Percentiles rank a stretch among this genome's conserved stretches.
These are phyloP conservation scores for Verbena officinalis DNA, from an alignment of 257 asterid genomes.

Conservation along the genomic window DNA sequence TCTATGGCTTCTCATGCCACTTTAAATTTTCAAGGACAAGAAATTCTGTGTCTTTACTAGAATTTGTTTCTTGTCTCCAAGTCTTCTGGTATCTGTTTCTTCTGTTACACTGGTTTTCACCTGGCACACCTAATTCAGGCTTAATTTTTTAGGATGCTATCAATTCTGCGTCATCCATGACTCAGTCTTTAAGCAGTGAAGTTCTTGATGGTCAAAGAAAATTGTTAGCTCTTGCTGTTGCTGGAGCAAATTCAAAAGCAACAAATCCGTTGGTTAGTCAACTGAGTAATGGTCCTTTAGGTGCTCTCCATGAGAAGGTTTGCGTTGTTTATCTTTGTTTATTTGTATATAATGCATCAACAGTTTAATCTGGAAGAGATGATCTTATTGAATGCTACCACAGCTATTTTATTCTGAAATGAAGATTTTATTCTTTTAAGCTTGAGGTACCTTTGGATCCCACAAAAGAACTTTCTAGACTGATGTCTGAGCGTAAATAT, in stretches of 20 bases:
- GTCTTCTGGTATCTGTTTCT: constrained; percentile 5
- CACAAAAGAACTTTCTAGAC: constrained; percentile 71
- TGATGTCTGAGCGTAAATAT: constrained; percentile 63
- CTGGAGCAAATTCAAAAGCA: constrained; percentile 64
- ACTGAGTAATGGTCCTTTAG: constrained; percentile 73
- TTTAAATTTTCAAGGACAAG: not conserved
- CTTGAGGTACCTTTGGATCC: constrained; percentile 81
- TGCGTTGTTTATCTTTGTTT: constrained; percentile 9
- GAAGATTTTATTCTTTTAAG: constrained; percentile 35
- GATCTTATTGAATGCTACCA: not conserved
- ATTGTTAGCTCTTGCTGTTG: constrained; percentile 62
- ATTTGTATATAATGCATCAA: not conserved
- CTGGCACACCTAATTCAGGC: not conserved
- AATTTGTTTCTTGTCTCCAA: not conserved
- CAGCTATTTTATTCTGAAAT: constrained; percentile 21
- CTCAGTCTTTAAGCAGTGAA: constrained; percentile 71
- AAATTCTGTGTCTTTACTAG: not conserved
- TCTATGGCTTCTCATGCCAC: not conserved
- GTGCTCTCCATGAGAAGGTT: constrained; percentile 74
- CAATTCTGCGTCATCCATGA: constrained; percentile 70
- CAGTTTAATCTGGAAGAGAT: not conserved
- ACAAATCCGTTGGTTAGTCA: constrained; percentile 59
- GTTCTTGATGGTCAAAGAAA: constrained; percentile 79
- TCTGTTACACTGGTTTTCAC: not conserved
- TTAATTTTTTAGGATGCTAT: constrained; percentile 58